Percentiles rank a stretch among this genome's conserved stretches.
phyloP scores from a whole-genome alignment of 306 rosid species.

The Astragalus membranaceus region DNA sequence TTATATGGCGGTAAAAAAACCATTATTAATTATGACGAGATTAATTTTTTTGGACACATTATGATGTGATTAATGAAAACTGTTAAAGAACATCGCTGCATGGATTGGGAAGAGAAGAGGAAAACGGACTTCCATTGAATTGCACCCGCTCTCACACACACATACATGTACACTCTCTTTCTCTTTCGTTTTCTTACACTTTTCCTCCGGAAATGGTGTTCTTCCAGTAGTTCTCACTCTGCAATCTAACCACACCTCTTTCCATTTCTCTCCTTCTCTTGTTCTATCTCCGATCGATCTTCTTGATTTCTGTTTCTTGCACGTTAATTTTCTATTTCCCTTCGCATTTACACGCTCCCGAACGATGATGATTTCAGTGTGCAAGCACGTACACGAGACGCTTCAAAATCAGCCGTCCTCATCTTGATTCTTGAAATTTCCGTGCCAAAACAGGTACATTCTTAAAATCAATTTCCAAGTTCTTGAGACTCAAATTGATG shows the following conservation, averaged over 20 bases:
- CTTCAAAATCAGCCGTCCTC: background rate
- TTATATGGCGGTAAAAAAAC: no score
- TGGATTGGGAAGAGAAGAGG: background rate
- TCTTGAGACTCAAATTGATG: background rate
- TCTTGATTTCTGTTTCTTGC: conserved; percentile 10
- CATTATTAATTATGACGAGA: no score
- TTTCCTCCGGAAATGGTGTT: conserved; percentile 21
- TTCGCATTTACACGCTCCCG: background rate
- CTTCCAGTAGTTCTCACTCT: conserved; percentile 26
- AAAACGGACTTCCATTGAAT: conserved; percentile 24
- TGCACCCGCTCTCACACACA: background rate
- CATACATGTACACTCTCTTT: background rate
- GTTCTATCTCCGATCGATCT: background rate
- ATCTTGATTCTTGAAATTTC: background rate
- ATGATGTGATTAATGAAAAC: background rate
- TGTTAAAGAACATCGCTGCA: background rate
- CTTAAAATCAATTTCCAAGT: background rate
- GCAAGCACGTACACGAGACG: background rate
- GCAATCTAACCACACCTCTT: background rate
- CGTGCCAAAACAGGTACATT: conserved; percentile 6
- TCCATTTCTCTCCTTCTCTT: background rate
- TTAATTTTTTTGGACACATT: no score
- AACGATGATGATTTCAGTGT: background rate
- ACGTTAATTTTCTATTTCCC: background rate
- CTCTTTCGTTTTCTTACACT: background rate